Conservation (phyloP, 2,329 filamentous ascomycete species). For the Cytospora chrysosperma region DNA sequence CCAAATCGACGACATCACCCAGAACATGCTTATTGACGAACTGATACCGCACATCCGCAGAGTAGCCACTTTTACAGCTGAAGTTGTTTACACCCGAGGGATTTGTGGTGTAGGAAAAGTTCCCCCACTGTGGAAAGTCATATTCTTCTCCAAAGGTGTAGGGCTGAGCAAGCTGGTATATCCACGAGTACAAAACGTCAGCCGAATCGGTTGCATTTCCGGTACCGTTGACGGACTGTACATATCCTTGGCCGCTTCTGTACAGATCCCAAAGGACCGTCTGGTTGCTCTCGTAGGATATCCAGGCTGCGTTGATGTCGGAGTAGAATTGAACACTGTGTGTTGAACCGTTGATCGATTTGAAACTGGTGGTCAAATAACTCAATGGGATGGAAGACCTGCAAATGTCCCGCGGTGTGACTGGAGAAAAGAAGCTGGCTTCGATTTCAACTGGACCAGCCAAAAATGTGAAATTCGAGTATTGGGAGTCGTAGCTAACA, state of each 20-base stretch:
- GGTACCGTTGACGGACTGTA: conserved; percentile 42
- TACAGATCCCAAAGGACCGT: conserved; percentile 66
- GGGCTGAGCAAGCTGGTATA: conserved; percentile 13
- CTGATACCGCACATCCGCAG: conserved; percentile 58
- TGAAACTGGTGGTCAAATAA: conserved; percentile 68
- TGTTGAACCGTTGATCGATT: conserved; percentile 50
- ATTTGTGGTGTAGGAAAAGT: conserved; percentile 26
- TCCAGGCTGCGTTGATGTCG: conserved; percentile 72
- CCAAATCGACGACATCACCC: conserved; percentile 61
- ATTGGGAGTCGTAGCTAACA: conserved; percentile 27
- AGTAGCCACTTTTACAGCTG: conserved; percentile 59
- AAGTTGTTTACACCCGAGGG: conserved; percentile 18
- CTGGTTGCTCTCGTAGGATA: conserved; percentile 66
- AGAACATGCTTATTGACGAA: conserved; percentile 66
- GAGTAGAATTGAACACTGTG: conserved; percentile 57
- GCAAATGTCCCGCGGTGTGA: conserved; percentile 73
- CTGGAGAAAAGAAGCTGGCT: conserved; percentile 63
- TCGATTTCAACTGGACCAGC: conserved; percentile 37
- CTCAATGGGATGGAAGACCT: conserved; percentile 75
- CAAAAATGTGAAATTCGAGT: conserved; percentile 29
- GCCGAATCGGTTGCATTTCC: conserved; percentile 1
- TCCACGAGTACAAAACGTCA: conserved; percentile 23
- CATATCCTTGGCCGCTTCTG: conserved; percentile 26
- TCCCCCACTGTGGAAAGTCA: conserved; percentile 54
- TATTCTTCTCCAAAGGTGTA: conserved; percentile 24